phyloP scores from a whole-genome alignment of 192 early-diverging fungal genomes.

The Coemansia sp. region DNA sequence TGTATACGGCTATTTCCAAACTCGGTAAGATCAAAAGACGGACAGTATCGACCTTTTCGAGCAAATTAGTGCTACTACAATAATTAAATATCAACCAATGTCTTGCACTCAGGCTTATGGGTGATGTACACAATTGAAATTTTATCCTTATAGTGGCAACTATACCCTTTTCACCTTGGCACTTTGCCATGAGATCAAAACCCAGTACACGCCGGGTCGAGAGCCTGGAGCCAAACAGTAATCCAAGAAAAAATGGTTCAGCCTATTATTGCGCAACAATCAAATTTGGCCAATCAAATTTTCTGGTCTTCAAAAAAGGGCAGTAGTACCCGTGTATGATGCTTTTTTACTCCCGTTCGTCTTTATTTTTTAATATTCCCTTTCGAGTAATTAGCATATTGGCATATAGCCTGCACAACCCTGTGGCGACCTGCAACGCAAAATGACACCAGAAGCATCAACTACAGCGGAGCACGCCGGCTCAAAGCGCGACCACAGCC shows the following conservation, averaged over 20 bases:
- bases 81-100: background rate
- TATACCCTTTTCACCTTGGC: no score
- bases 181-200: no score
- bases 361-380: background rate
- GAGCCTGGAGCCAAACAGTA: no score
- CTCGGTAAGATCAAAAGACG: background rate
- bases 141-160: background rate
- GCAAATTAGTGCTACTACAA: background rate
- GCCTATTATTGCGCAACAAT: background rate
- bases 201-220: no score
- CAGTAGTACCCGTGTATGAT: background rate
- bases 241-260: no score
- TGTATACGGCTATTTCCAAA: background rate
- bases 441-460: background rate
- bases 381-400: background rate
- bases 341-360: background rate
- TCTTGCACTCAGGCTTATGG: background rate
- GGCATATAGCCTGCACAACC: background rate
- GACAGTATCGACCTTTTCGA: background rate
- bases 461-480: conserved; percentile 5
- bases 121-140: background rate
- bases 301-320: background rate
- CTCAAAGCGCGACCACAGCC: conserved; percentile 17
- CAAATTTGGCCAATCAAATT: conserved; percentile 2
- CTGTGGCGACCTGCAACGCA: background rate